Conservation (phyloP, 495 filamentous ascomycete genomes). For the Cetradonia linearis region DNA sequence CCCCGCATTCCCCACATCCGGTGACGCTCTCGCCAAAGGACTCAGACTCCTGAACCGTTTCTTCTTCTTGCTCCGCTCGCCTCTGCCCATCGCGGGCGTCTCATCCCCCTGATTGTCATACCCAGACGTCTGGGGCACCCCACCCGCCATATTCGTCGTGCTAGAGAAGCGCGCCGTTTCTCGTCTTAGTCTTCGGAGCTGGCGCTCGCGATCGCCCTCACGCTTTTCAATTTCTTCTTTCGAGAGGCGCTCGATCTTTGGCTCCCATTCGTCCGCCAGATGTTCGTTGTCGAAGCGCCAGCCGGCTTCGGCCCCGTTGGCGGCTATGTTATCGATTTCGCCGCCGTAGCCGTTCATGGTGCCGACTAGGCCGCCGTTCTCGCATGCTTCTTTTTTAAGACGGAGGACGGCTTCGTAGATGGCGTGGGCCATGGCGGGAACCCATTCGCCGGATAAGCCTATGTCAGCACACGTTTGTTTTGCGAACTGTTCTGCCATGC, state of each 20-base stretch:
- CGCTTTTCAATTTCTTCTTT: slow-evolving; percentile 98
- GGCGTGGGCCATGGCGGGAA: slow-evolving; percentile 84
- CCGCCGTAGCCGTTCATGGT: slow-evolving; percentile 59
- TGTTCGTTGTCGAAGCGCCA: slow-evolving; percentile 93
- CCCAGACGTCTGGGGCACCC: slow-evolving; percentile 43
- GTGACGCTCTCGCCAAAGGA: slow-evolving; percentile 63
- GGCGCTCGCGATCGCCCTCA: slow-evolving; percentile 86
- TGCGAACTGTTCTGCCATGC: slow-evolving; percentile 86
- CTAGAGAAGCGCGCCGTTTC: slow-evolving; percentile 90
- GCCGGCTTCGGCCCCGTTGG: slow-evolving; percentile 64
- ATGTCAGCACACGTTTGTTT: slow-evolving; percentile 85
- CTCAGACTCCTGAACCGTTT: slow-evolving; percentile 81
- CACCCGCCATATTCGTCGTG: slow-evolving; percentile 65
- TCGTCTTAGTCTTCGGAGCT: slow-evolving; percentile 73
- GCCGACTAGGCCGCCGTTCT: slow-evolving; percentile 68
- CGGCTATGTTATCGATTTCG: slow-evolving; percentile 84
- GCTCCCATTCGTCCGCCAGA: slow-evolving; percentile 86
- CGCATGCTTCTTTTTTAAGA: slow-evolving; percentile 91
- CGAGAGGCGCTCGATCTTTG: slow-evolving; percentile 75
- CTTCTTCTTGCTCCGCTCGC: slow-evolving; percentile 89
- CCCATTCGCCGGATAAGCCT: slow-evolving; percentile 83
- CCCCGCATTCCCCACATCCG: slow-evolving; percentile 57
- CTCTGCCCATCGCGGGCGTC: slow-evolving; percentile 62
- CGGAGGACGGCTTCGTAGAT: slow-evolving; percentile 93
- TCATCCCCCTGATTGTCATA: slow-evolving; percentile 51